Percentiles rank a stretch among this genome's conserved stretches.
phyloP scores from a whole-genome alignment of 202 grass and related monocot genomes.

The Musa balbisiana region DNA sequence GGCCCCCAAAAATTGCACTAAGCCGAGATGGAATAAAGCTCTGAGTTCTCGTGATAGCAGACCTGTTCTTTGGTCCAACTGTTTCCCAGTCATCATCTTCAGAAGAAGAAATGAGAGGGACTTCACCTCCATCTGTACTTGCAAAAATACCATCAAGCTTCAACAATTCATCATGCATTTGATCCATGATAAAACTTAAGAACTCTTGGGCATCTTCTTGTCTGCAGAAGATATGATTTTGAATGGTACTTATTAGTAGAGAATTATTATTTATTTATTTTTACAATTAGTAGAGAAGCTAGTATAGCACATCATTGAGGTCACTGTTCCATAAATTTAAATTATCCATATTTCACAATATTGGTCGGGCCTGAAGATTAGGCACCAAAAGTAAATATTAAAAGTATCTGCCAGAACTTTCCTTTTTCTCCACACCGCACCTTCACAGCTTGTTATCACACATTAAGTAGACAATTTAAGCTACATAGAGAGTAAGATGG shows the following conservation, averaged over 20 bases:
- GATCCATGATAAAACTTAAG: constrained; percentile 82
- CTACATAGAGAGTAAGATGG: no score
- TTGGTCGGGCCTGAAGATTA: no score
- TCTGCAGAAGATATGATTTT: neutral
- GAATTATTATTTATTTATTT: no score
- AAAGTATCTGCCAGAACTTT: no score
- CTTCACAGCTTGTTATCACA: no score
- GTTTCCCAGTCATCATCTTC: constrained; percentile 94
- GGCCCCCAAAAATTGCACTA: constrained; percentile 91
- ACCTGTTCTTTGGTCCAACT: constrained; percentile 91
- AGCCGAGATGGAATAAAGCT: constrained; percentile 72
- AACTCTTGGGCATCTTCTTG: constrained; percentile 55
- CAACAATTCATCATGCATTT: constrained; percentile 93
- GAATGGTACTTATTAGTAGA: no score
- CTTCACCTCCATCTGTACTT: constrained; percentile 51
- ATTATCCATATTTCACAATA: no score
- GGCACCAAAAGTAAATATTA: no score
- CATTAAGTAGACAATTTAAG: no score
- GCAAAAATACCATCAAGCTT: constrained; percentile 51
- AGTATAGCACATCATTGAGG: neutral
- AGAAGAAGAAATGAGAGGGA: constrained; percentile 37
- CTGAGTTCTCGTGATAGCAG: constrained; percentile 83
- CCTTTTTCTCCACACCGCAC: no score
- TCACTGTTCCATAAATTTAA: no score
- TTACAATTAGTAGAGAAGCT: neutral